These are phyloP conservation scores for Aspergillus arachidicola DNA, from an alignment of 2,329 filamentous ascomycete genomes.

Conservation along the genomic window DNA sequence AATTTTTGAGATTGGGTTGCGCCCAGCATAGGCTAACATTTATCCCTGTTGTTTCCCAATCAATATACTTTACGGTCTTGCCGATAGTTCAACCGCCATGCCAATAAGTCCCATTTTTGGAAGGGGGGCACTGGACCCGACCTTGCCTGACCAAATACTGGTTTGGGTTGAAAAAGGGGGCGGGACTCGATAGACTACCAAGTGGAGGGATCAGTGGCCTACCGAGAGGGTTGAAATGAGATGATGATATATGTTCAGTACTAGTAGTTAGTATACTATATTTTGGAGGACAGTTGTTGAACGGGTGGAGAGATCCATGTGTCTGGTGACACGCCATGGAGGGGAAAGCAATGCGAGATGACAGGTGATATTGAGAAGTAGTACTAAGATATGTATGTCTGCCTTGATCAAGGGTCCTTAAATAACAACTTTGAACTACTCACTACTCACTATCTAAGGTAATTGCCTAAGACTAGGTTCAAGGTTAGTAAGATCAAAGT, in stretches of 20 bases:
- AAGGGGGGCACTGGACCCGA: slow-evolving; percentile 5
- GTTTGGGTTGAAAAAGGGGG: neutral
- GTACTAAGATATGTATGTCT: neutral
- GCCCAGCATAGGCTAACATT: neutral
- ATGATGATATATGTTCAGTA: neutral
- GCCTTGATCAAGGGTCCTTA: neutral
- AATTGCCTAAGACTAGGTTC: neutral
- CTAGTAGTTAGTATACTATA: neutral
- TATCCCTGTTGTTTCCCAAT: neutral
- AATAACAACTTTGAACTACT: neutral
- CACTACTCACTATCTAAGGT: neutral
- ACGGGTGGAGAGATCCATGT: neutral
- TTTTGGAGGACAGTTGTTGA: neutral
- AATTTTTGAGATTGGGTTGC: neutral
- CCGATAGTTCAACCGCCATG: neutral
- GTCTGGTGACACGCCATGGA: neutral
- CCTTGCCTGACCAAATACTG: neutral
- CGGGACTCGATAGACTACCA: neutral
- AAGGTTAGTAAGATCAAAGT: neutral
- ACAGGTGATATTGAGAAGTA: neutral
- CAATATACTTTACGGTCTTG: neutral
- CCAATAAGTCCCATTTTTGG: slow-evolving; percentile 1
- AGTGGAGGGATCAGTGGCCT: neutral
- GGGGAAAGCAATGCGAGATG: neutral
- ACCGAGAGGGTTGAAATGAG: neutral